phyloP scores from a whole-genome alignment of 352 stramenopile genomes.

The Globisporangium lucens region DNA sequence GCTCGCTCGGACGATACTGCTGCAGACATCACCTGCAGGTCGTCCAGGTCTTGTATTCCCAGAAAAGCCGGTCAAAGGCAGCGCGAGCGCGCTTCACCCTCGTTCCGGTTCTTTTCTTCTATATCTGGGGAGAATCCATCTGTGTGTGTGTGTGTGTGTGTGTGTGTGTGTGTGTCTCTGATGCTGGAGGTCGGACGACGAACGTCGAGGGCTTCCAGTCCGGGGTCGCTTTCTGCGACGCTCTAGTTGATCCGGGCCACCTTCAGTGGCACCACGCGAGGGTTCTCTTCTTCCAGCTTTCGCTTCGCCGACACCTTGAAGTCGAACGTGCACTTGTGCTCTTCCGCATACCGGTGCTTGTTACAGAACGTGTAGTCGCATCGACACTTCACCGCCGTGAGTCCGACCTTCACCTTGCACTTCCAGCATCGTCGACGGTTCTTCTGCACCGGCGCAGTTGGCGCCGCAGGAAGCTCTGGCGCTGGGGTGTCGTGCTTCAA shows the following conservation, averaged over 20 bases:
- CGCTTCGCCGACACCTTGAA: constrained; percentile 83
- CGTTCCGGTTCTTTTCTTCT: neutral
- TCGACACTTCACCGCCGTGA: constrained; percentile 84
- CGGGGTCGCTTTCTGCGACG: neutral
- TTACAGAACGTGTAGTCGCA: constrained; percentile 91
- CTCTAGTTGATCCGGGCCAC: constrained; percentile 85
- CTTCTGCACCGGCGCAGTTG: constrained; percentile 57
- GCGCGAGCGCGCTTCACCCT: neutral
- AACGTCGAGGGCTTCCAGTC: neutral
- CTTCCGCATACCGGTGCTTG: constrained; percentile 87
- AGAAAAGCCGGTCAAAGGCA: neutral
- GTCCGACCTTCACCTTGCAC: constrained; percentile 82
- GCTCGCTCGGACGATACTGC: constrained; percentile 11
- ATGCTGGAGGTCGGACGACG: neutral
- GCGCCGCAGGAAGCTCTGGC: constrained; percentile 14
- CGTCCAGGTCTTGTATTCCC: constrained; percentile 11
- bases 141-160: too few relatives aligned
- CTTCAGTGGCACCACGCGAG: constrained; percentile 72
- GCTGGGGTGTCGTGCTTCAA: constrained; percentile 7
- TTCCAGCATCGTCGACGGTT: constrained; percentile 88
- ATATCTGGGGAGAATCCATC: constrained; percentile 4
- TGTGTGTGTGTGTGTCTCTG: neutral
- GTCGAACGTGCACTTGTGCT: constrained; percentile 87
- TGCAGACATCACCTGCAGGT: constrained; percentile 17
- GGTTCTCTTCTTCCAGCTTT: constrained; percentile 82